Evolutionary conservation across 169 alveolate species (phyloP).

Genomic region (Cryptosporidium muris): DNA sequence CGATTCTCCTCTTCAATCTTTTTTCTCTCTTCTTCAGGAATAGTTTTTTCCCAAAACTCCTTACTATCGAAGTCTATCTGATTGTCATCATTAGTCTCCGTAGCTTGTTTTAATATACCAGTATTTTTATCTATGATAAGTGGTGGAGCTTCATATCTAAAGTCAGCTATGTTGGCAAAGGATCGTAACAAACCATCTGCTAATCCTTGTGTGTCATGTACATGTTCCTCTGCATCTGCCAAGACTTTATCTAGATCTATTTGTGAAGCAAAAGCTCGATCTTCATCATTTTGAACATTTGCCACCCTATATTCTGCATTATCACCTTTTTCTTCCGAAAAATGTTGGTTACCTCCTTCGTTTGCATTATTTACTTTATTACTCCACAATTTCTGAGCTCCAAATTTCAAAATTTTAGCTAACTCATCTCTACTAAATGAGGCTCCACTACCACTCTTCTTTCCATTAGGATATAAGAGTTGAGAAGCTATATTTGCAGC

Average conservation of each 20-base stretch:
- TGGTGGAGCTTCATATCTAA: slow-evolving; percentile 89
- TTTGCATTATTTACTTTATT: not conserved
- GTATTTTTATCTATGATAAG: slow-evolving; percentile 60
- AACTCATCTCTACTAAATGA: slow-evolving; percentile 87
- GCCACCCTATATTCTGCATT: not conserved
- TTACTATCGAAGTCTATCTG: slow-evolving; percentile 82
- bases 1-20: slow-evolving; percentile 81
- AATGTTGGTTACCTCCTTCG: not conserved
- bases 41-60: slow-evolving; percentile 88
- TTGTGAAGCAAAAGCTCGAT: slow-evolving; percentile 75
- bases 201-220: slow-evolving; percentile 79
- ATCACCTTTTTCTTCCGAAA: not conserved
- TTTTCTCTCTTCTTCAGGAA: slow-evolving; percentile 87
- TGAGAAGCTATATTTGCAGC: slow-evolving; percentile 59
- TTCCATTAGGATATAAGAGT: slow-evolving; percentile 58
- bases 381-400: slow-evolving; percentile 90
- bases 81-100: slow-evolving; percentile 71
- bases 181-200: slow-evolving; percentile 89
- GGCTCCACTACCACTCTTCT: slow-evolving; percentile 32
- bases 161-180: slow-evolving; percentile 87
- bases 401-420: slow-evolving; percentile 88
- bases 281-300: slow-evolving; percentile 7
- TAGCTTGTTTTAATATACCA: slow-evolving; percentile 15
- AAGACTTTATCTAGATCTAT: slow-evolving; percentile 87
- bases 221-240: slow-evolving; percentile 87